Conservation (phyloP, 2,329 filamentous ascomycete species). For the Trichoderma polysporum region DNA sequence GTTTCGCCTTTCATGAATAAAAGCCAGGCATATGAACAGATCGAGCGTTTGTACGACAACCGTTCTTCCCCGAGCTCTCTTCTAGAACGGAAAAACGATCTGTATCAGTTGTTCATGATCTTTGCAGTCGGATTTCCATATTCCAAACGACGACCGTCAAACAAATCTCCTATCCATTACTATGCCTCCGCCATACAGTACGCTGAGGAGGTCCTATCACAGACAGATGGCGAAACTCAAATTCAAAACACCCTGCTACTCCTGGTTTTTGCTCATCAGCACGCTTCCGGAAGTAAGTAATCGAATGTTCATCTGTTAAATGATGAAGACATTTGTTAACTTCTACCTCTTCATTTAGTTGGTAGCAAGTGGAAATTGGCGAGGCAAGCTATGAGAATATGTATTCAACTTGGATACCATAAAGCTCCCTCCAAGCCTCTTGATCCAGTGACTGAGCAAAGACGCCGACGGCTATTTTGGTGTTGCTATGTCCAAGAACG, state of each 20-base stretch:
- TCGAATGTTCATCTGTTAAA: neutral
- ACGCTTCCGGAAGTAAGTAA: slow-evolving; percentile 7
- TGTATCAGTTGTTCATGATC: slow-evolving; percentile 9
- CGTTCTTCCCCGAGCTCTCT: neutral
- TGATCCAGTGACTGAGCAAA: slow-evolving; percentile 4
- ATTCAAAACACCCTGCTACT: slow-evolving; percentile 12
- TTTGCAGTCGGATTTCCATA: slow-evolving; percentile 2
- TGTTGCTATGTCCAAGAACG: slow-evolving; percentile 13
- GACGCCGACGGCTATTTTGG: slow-evolving; percentile 8
- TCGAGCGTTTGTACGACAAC: slow-evolving; percentile 4
- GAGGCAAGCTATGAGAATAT: slow-evolving; percentile 7
- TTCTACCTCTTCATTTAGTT: neutral
- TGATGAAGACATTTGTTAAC: neutral
- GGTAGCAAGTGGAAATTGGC: slow-evolving; percentile 11
- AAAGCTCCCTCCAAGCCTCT: neutral
- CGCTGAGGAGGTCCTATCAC: neutral
- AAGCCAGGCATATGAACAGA: slow-evolving; percentile 10
- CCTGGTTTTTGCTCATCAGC: slow-evolving; percentile 6
- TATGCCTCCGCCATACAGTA: slow-evolving; percentile 11
- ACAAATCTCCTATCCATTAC: slow-evolving; percentile 1
- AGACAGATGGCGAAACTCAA: slow-evolving; percentile 2
- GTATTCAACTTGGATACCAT: slow-evolving; percentile 8
- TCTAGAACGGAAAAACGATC: neutral
- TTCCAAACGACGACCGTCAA: neutral
- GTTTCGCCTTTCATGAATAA: slow-evolving; percentile 16